Evolutionary conservation across 441 rosid species (phyloP).

Genomic region (Mallotus repandus): DNA sequence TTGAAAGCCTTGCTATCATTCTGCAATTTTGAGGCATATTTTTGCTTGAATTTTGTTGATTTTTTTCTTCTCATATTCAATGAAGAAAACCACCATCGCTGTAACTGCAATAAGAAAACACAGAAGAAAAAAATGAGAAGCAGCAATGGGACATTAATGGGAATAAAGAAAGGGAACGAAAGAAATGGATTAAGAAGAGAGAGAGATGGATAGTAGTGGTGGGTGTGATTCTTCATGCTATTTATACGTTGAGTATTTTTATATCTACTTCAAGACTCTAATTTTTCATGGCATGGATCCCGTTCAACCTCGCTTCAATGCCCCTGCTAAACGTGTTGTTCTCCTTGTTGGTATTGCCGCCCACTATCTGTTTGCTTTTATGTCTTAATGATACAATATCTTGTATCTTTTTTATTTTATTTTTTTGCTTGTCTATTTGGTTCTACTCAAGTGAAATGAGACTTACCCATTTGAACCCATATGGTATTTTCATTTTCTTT

Average conservation of each 20-base stretch:
- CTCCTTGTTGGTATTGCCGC: slow-evolving; percentile 61
- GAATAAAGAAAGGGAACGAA: slow-evolving; percentile 32
- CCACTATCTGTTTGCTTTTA: slow-evolving; percentile 8
- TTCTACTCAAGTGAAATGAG: background rate
- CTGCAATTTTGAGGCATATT: too few relatives aligned
- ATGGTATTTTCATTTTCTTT: background rate
- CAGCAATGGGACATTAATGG: slow-evolving; percentile 60
- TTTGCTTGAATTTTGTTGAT: background rate
- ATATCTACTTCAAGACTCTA: slow-evolving; percentile 95
- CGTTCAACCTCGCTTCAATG: slow-evolving; percentile 65
- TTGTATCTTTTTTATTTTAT: background rate
- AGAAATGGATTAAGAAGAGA: slow-evolving; percentile 61
- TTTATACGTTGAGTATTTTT: slow-evolving; percentile 93
- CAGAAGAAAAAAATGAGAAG: slow-evolving; percentile 31
- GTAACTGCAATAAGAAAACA: too few relatives aligned
- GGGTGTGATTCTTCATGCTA: slow-evolving; percentile 80
- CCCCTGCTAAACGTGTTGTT: slow-evolving; percentile 89
- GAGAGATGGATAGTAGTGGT: slow-evolving; percentile 83
- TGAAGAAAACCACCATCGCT: background rate
- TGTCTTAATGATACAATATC: slow-evolving; percentile 9
- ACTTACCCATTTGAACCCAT: background rate
- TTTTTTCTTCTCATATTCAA: background rate
- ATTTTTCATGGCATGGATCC: slow-evolving; percentile 96
- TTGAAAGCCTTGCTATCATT: too few relatives aligned
- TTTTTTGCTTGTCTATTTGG: background rate